Conservation (phyloP, 805 yeast genomes). For the Candida ovalis region DNA sequence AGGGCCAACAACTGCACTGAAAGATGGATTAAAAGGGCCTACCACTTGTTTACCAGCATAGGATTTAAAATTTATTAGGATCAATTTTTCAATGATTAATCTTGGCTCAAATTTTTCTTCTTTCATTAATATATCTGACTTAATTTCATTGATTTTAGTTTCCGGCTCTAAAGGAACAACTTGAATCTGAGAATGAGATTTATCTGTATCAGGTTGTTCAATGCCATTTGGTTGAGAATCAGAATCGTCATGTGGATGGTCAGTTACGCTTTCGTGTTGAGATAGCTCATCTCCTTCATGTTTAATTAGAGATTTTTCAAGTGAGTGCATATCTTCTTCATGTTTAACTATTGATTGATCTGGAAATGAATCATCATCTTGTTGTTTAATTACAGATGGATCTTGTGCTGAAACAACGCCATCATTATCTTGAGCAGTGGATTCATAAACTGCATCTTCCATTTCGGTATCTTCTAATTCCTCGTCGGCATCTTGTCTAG, state of each 20-base stretch:
- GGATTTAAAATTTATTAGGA: slow-evolving; percentile 84
- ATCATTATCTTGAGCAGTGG: neutral
- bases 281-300: too few species aligned
- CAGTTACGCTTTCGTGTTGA: too few species aligned
- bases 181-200: neutral
- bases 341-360: neutral
- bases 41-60: slow-evolving; percentile 91
- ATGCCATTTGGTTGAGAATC: too few species aligned
- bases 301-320: too few species aligned
- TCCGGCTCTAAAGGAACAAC: neutral
- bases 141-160: neutral
- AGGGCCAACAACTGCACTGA: slow-evolving; percentile 97
- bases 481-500: neutral
- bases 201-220: too few species aligned
- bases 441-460: neutral
- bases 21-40: slow-evolving; percentile 92
- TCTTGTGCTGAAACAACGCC: too few species aligned
- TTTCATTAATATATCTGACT: neutral
- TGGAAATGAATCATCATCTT: neutral
- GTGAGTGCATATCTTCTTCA: neutral
- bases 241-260: too few species aligned
- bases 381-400: neutral
- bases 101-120: slow-evolving; percentile 36
- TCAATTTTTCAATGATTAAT: slow-evolving; percentile 69
- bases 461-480: neutral